Base-by-base conservation (phyloP, 768 basidiomycete species). In the Ramaria sp. region DNA sequence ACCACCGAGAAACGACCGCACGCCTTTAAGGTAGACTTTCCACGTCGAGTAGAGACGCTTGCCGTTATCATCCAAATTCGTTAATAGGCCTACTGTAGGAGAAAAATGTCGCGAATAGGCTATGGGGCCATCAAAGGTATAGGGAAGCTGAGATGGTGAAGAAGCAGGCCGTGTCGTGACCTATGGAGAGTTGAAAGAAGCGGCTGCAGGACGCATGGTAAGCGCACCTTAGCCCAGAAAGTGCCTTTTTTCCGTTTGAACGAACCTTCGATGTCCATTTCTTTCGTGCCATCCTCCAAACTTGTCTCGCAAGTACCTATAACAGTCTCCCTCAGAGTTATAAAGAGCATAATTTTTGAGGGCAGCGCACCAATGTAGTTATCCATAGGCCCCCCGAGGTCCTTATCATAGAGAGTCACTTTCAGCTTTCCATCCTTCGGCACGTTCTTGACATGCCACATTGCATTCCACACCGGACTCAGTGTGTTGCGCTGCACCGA, bases 1-100 rank as follows among this genome's bases (percentile, higher is more conserved):
- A 62, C 83, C 76, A 8, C 77, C 72, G 60, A 89, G 85, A 65
- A 78, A 77, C 7, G 73, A 64, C 2, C 71, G 75, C 1, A 87
- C 65, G 18, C 78, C 82, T 51, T 73, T 73, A 63, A 88, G 69
- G 61, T 78, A 82, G 37, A 70, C 73, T 63, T 88, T 88, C 87
- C 88, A 89, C 1, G 87, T 89, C 36, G 83, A 81, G 63, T 88
- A 88, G 22, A 86, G 70, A 0, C 83, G 78, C 0, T 70, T 72
- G 57, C 79, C 77, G 61, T 79, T 75, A 51, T 55, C 53, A 18
- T 55, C 53, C 8, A 82, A 64, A 56, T 78, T 77, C 16, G 84
- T 82, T 30, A 88, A 66, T 3, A 67, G 69, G 25, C 86, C 87
- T 41, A 85, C 73, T 0, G 80, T 81, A 0, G 85, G 85, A 3